Percentiles rank a stretch among this genome's conserved stretches.
Evolutionary conservation across 2,329 filamentous ascomycete genomes (phyloP).

Genomic region (Incumbomyces lentus): DNA sequence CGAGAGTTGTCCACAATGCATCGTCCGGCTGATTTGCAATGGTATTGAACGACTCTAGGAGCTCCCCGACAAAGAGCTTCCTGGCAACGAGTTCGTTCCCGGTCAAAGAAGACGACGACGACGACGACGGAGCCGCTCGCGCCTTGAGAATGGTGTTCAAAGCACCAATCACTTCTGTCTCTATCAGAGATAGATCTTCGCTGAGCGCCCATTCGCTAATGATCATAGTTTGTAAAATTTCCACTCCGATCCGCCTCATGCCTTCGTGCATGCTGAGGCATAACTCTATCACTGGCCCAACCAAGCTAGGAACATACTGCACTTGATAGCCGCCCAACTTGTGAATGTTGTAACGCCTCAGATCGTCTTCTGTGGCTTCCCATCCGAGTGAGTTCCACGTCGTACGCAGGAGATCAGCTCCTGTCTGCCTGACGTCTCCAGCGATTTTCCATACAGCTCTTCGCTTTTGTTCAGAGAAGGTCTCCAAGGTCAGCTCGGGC

Average conservation of each 20-base stretch:
- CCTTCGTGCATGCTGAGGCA: conserved; percentile 94
- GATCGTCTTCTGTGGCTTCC: conserved; percentile 77
- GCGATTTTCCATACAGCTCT: conserved; percentile 98
- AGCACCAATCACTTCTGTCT: conserved; percentile 93
- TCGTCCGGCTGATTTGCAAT: conserved; percentile 59
- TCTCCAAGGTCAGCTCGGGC: conserved; percentile 79
- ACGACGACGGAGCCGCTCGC: conserved; percentile 46
- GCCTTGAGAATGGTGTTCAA: conserved; percentile 83
- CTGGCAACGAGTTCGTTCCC: conserved; percentile 74
- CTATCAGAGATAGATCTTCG: conserved; percentile 79
- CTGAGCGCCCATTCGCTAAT: conserved; percentile 96
- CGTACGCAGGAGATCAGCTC: conserved; percentile 70
- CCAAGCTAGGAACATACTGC: conserved; percentile 87
- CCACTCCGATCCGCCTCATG: conserved; percentile 76
- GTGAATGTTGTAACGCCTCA: conserved; percentile 61
- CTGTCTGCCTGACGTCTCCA: conserved; percentile 85
- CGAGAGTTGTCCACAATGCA: conserved; percentile 63
- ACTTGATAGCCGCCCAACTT: conserved; percentile 96
- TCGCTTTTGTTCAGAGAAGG: conserved; percentile 92
- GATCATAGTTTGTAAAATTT: conserved; percentile 95
- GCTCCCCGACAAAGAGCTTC: conserved; percentile 81
- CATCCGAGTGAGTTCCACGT: conserved; percentile 96
- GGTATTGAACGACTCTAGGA: conserved; percentile 68
- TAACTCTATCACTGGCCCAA: conserved; percentile 83
- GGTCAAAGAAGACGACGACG: conserved; percentile 30